These are phyloP conservation scores for Pestalotiopsis sp. DNA, from an alignment of 2,329 filamentous ascomycete genomes.

Conservation along the genomic window DNA sequence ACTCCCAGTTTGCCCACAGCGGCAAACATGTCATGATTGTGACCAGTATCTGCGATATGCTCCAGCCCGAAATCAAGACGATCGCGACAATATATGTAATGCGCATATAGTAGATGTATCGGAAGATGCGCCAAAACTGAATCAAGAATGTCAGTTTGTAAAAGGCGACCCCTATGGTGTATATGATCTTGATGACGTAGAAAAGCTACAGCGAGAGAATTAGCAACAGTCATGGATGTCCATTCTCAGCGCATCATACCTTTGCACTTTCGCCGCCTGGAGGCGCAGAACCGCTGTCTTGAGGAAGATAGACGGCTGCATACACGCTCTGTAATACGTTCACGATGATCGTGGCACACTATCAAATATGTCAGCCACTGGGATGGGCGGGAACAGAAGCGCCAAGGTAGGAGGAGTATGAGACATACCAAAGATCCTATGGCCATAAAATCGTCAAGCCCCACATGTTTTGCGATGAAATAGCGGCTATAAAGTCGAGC, in stretches of 20 bases:
- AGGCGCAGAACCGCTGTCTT: neutral
- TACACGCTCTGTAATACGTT: neutral
- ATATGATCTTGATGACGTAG: conserved; percentile 3
- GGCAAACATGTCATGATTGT: conserved; percentile 2
- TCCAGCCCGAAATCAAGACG: neutral
- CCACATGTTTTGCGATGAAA: conserved; percentile 10
- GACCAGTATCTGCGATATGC: conserved; percentile 5
- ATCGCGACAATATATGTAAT: conserved; percentile 5
- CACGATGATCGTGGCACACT: conserved; percentile 3
- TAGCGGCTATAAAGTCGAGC: conserved; percentile 9
- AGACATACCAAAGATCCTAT: neutral
- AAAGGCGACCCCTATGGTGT: conserved; percentile 3
- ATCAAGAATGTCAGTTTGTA: conserved; percentile 10
- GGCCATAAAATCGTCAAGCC: conserved; percentile 10
- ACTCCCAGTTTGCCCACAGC: neutral
- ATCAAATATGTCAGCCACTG: neutral
- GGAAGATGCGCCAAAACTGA: conserved; percentile 10
- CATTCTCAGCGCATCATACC: neutral
- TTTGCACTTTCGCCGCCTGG: neutral
- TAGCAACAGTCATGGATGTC: neutral
- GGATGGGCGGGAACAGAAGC: neutral
- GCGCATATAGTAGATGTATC: conserved; percentile 7
- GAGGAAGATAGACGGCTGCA: conserved; percentile 8
- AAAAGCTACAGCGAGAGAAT: neutral
- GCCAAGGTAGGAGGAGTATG: too few relatives aligned